Evolutionary conservation across 306 rosid species (phyloP).

Genomic region (Carpinus fangiana): DNA sequence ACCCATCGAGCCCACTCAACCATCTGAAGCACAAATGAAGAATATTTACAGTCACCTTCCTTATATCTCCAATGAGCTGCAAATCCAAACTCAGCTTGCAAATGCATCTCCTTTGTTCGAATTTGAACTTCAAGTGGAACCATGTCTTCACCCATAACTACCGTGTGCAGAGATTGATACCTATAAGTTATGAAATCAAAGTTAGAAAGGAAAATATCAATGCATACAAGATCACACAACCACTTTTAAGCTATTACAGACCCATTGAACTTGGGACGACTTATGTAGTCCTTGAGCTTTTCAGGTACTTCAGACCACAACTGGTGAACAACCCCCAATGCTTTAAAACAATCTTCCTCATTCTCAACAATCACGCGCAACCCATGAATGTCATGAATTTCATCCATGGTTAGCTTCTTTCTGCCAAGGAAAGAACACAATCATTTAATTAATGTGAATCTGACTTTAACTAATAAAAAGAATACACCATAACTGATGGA

Average conservation of each 20-base stretch:
- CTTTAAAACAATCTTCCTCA: constrained; percentile 87
- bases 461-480: constrained; percentile 2
- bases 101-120: constrained; percentile 91
- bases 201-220: constrained; percentile 22
- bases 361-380: constrained; percentile 86
- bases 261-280: constrained; percentile 85
- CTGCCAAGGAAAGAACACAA: constrained; percentile 46
- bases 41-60: constrained; percentile 89
- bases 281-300: constrained; percentile 88
- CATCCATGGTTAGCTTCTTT: constrained; percentile 77
- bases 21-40: constrained; percentile 95
- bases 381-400: constrained; percentile 93
- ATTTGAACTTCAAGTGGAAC: constrained; percentile 90
- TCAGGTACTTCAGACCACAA: constrained; percentile 86
- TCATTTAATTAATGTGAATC: constrained; percentile 13
- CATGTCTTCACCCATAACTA: constrained; percentile 77
- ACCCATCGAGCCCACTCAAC: constrained; percentile 99
- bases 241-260: constrained; percentile 33
- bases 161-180: constrained; percentile 91
- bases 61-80: constrained; percentile 99
- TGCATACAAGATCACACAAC: constrained; percentile 8
- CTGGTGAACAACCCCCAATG: constrained; percentile 66
- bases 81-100: constrained; percentile 96
- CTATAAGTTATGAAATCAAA: constrained; percentile 36
- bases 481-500: constrained; percentile 1